Evolutionary conservation across 2,329 filamentous ascomycete species (phyloP), one percentile per base, ranked within the genome.

Genomic region (Botrytis sinoallii): DNA sequence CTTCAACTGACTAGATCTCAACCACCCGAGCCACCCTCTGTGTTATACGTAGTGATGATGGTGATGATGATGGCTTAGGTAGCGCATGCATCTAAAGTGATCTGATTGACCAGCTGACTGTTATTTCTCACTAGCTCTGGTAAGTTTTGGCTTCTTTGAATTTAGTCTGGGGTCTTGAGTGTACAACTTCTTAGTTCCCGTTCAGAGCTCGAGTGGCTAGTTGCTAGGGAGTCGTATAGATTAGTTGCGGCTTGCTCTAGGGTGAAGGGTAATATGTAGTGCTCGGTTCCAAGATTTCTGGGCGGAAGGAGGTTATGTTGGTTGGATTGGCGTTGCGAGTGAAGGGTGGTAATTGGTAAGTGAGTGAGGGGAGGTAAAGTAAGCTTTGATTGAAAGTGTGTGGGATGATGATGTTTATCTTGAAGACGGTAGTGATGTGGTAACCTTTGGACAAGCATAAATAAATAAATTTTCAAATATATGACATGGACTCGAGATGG

Each of bases 181-280:
- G 60, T 63, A 63, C 35, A 63, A n/a, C 35, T n/a, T 63, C 48
- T 63, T 57, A 63, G 60, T 40, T 63, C 38, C 60, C 35, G 35
- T 61, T 38, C 38, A 9, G 59, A 55, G 48, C 48, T 40, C 35
- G 59, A 61, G 22, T 61, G 9, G 59, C 25, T 40, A 40, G 35
- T 61, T 61, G 59, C 59, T 61, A 38, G 20, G 59, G 22, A 61
- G 59, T 61, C 59, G 60, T 63, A 42, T 63, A 63, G 22, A 42
- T 63, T 63, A n/a, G 60, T 63, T 40, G 60, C 25, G 60, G 60
- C 60, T 63, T 63, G 35, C 60, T 63, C 60, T 63, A n/a, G 38
- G 35, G 60, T 29, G 16, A 25, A n/a, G 60, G 60, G 22, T 40
- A 63, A 63, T 63, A 63, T 63, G 60, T 18, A 40, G 60, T 63